phyloP scores from a whole-genome alignment of 768 basidiomycete genomes.

The Chalciporus sphaerocephalus region DNA sequence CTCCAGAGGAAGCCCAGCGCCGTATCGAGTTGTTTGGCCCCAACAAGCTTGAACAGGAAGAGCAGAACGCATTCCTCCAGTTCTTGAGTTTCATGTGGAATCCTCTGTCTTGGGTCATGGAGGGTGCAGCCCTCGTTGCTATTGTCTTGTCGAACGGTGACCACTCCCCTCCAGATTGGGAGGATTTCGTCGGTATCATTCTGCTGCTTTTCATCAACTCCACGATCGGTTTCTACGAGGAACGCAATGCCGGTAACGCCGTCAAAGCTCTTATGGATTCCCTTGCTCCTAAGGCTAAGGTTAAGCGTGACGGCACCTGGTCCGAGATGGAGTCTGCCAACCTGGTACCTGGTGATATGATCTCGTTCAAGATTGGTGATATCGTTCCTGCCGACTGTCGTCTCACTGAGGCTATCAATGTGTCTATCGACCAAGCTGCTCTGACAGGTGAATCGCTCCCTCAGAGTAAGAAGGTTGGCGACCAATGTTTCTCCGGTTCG shows the following conservation, averaged over 20 bases:
- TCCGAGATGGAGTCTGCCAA: conserved; percentile 83
- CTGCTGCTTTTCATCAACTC: conserved; percentile 92
- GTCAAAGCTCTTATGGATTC: conserved; percentile 99
- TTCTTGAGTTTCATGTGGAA: conserved; percentile 99
- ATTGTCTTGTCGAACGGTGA: conserved; percentile 95
- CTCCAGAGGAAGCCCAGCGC: conserved; percentile 65
- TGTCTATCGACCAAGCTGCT: conserved; percentile 97
- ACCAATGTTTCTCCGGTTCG: conserved; percentile 98
- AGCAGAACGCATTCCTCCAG: conserved; percentile 90
- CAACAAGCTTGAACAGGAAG: conserved; percentile 89
- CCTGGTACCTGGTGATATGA: conserved; percentile 93
- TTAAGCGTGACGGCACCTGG: conserved; percentile 84
- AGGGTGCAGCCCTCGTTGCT: conserved; percentile 89
- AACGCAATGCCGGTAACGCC: conserved; percentile 94
- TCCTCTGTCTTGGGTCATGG: conserved; percentile 99
- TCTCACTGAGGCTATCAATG: conserved; percentile 93
- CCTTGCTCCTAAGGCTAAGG: conserved; percentile 94
- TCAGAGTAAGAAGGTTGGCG: conserved; percentile 84
- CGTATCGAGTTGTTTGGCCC: conserved; percentile 93
- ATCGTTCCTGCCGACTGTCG: conserved; percentile 98
- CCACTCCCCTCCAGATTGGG: conserved; percentile 84
- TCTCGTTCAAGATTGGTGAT: conserved; percentile 98
- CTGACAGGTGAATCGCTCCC: conserved; percentile 97
- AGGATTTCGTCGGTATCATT: conserved; percentile 96
- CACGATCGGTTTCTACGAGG: conserved; percentile 96